Base-by-base conservation (phyloP, 2,329 filamentous ascomycete genomes). In the Fusarium sulawesiense region DNA sequence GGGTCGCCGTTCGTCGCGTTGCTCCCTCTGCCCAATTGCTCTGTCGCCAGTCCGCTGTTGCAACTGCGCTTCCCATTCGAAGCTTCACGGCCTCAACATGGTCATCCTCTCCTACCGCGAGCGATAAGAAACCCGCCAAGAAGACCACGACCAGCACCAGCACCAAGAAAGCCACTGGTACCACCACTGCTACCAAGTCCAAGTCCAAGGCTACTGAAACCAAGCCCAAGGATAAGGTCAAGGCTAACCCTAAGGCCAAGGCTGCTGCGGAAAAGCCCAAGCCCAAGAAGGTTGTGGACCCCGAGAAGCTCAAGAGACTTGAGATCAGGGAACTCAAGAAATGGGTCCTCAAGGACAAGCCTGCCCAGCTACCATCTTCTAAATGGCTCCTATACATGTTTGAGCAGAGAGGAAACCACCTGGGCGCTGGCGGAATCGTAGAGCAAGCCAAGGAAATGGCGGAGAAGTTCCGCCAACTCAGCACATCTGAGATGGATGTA, bases 401-500 rank as follows among this genome's bases (percentile, higher is more conserved):
- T 4, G 75, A 83, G 58, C 79, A 80, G 53, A 68, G 77, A 32
- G 32, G 55, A 21, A 27, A 41, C 7, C 49, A 25, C 23, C 27
- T 23, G 34, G 62, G 64, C 10, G 32, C 46, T 11, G 68, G 57
- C 25, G 44, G 53, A 18, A 37, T 78, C 9, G 57, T 27, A 4
- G 45, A 62, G 0, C 73, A 55, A 54, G 76, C 83, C 64, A 47
- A 66, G 60, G 42, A 60, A 3, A 11, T 84, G 4, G 29, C 76
- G n/a, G 62, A 59, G 9, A 58, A 71, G 1, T 88, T 76, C 76
- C 83, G 82, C 6, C 71, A 88, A 40, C 75, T 84, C 10, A 41
- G 76, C 4, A 66, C 63, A 29, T 64, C 76, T 1, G 83, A 87
- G 70, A 64, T 74, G 10, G 74, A 86, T 79, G 86, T 88, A 78